These are phyloP conservation scores for Puya raimondii DNA, from an alignment of 176 grass and related monocot species.

Conservation along the genomic window DNA sequence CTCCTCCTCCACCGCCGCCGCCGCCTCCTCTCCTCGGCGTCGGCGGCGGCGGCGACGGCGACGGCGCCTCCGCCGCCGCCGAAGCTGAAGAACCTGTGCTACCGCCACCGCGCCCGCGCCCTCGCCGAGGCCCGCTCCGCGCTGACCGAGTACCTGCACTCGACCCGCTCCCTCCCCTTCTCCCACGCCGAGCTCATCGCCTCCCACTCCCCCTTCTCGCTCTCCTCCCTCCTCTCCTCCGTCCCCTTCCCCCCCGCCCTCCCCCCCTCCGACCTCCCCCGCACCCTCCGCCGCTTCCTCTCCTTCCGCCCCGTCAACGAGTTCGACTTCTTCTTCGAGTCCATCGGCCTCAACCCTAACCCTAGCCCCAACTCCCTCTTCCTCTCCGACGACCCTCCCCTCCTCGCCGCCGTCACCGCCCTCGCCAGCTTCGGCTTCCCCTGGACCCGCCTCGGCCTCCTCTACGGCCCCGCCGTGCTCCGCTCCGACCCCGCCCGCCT, in stretches of 20 bases:
- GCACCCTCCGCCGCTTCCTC: slow-evolving; percentile 51
- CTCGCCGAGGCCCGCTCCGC: slow-evolving; percentile 46
- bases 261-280: slow-evolving; percentile 23
- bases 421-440: slow-evolving; percentile 63
- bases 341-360: slow-evolving; percentile 41
- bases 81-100: slow-evolving; percentile 38
- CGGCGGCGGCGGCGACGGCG: no score
- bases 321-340: slow-evolving; percentile 85
- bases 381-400: slow-evolving; percentile 44
- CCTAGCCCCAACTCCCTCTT: slow-evolving; percentile 28
- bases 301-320: slow-evolving; percentile 61
- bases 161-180: slow-evolving; percentile 54
- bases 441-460: slow-evolving; percentile 45
- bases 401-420: slow-evolving; percentile 39
- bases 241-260: slow-evolving; percentile 28
- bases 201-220: slow-evolving; percentile 44
- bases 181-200: slow-evolving; percentile 54
- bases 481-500: slow-evolving; percentile 30
- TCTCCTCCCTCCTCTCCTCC: slow-evolving; percentile 40
- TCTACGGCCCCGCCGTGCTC: slow-evolving; percentile 37
- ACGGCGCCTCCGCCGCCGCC: background rate
- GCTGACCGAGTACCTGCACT: slow-evolving; percentile 69
- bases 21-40: slow-evolving; percentile 17
- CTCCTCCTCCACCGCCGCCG: slow-evolving; percentile 23
- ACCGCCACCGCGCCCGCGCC: slow-evolving; percentile 35